Conservation (phyloP, 176 grass and related monocot species). For the Oryza australiensis region DNA sequence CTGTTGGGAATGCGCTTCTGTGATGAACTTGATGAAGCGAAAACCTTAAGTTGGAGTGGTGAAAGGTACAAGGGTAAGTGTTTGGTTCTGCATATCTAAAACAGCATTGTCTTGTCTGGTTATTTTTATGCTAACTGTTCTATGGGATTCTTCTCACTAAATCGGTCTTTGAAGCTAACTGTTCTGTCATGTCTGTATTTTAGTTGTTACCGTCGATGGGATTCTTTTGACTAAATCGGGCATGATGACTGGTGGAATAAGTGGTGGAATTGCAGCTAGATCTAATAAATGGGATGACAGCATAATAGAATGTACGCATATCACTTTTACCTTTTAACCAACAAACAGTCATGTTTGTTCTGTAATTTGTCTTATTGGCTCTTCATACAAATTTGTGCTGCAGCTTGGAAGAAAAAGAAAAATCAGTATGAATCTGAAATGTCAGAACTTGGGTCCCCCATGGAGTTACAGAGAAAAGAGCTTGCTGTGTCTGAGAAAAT, state of each 20-base stretch:
- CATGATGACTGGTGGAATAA: slow-evolving; percentile 98
- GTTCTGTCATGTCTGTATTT: slow-evolving; percentile 20
- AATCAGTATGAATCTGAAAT: slow-evolving; percentile 74
- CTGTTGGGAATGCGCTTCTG: slow-evolving; percentile 99
- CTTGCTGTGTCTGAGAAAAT: slow-evolving; percentile 90
- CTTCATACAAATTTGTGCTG: slow-evolving; percentile 42
- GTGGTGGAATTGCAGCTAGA: slow-evolving; percentile 98
- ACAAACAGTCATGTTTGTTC: slow-evolving; percentile 10
- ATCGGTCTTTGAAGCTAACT: slow-evolving; percentile 12
- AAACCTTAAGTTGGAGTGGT: slow-evolving; percentile 90
- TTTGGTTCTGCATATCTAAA: slow-evolving; percentile 27
- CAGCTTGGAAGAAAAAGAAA: slow-evolving; percentile 90
- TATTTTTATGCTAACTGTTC: slow-evolving; percentile 26
- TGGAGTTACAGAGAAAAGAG: slow-evolving; percentile 87
- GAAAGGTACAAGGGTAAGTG: slow-evolving; percentile 94
- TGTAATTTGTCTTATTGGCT: slow-evolving; percentile 26
- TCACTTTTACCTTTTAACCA: slow-evolving; percentile 12
- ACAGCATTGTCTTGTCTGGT: slow-evolving; percentile 30
- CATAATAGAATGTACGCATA: slow-evolving; percentile 64
- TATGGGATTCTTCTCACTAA: not conserved
- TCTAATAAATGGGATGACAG: slow-evolving; percentile 99
- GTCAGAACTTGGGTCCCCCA: slow-evolving; percentile 72
- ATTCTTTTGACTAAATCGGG: slow-evolving; percentile 95
- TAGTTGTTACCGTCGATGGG: slow-evolving; percentile 96
- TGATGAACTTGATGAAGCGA: slow-evolving; percentile 98